Conservation (phyloP, 805 yeast genomes). For the Lipomyces yamadae region DNA sequence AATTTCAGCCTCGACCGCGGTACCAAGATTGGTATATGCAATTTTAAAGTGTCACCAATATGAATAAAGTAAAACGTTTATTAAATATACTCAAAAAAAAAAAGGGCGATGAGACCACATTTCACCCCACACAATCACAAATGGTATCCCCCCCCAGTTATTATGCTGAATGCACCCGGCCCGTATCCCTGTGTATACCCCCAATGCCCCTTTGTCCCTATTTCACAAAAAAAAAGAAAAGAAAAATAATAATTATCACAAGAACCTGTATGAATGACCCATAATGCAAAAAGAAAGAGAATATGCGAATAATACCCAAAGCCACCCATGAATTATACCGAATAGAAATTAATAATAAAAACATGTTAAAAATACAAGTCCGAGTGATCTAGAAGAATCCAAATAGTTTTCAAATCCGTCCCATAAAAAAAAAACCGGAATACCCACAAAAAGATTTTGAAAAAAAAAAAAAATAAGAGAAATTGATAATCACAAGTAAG, state of each 20-base stretch:
- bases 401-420: not conserved
- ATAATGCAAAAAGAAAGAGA: not conserved
- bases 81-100: too few species aligned
- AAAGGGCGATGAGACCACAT: too few species aligned
- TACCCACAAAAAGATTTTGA: not conserved
- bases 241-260: not conserved
- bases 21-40: too few species aligned
- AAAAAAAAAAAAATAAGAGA: not conserved
- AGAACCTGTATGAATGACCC: slow-evolving; percentile 2
- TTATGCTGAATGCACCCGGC: not conserved
- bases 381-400: not conserved
- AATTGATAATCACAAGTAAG: slow-evolving; percentile 7
- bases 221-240: not conserved
- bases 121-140: not conserved
- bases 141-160: not conserved
- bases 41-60: too few species aligned
- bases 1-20: too few species aligned
- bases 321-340: slow-evolving; percentile 11
- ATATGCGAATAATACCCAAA: not conserved
- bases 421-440: not conserved
- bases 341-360: not conserved
- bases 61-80: too few species aligned
- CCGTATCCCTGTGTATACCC: slow-evolving; percentile 1
- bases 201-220: slow-evolving; percentile 1
- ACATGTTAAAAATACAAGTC: not conserved